Evolutionary conservation across 208 protist genomes (phyloP).

Genomic region (Leishmania guyanensis): DNA sequence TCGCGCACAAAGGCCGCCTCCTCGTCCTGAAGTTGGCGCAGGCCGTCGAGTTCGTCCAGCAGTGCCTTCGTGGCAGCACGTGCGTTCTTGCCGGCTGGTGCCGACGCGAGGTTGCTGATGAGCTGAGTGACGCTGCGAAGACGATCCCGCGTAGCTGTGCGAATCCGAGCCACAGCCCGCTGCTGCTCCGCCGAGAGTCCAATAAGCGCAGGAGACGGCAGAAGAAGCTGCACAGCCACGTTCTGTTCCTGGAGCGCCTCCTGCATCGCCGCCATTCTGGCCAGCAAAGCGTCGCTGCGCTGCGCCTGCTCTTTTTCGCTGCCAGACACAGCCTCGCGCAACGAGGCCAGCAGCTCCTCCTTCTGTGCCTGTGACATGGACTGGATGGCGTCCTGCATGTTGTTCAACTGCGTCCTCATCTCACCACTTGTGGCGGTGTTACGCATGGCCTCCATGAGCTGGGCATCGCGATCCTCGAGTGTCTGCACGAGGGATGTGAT

Average conservation of each 20-base stretch:
- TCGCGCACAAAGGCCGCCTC: slow-evolving; percentile 23
- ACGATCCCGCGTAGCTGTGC: slow-evolving; percentile 16
- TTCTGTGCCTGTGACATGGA: slow-evolving; percentile 3
- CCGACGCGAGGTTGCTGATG: slow-evolving; percentile 6
- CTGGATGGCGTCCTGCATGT: slow-evolving; percentile 12
- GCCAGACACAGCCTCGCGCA: slow-evolving; percentile 11
- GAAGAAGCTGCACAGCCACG: slow-evolving; percentile 25
- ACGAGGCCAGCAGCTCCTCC: slow-evolving; percentile 10
- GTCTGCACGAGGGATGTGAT: slow-evolving; percentile 18
- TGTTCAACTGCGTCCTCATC: slow-evolving; percentile 18
- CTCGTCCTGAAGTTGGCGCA: slow-evolving; percentile 24
- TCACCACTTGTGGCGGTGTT: slow-evolving; percentile 2
- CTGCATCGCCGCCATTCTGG: slow-evolving; percentile 23
- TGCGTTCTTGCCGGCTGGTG: neutral
- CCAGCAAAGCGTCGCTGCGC: slow-evolving; percentile 16
- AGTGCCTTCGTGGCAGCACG: slow-evolving; percentile 1
- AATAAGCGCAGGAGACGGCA: slow-evolving; percentile 12
- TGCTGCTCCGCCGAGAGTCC: slow-evolving; percentile 27
- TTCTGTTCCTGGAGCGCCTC: slow-evolving; percentile 21
- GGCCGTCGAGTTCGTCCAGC: slow-evolving; percentile 8
- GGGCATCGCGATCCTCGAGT: slow-evolving; percentile 21
- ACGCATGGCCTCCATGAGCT: slow-evolving; percentile 24
- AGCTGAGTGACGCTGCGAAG: slow-evolving; percentile 15
- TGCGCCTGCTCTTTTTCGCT: slow-evolving; percentile 10
- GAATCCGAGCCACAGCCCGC: slow-evolving; percentile 14